Base-by-base conservation (phyloP, 2,329 filamentous ascomycete species). In the Pyrenochaeta sp. region DNA sequence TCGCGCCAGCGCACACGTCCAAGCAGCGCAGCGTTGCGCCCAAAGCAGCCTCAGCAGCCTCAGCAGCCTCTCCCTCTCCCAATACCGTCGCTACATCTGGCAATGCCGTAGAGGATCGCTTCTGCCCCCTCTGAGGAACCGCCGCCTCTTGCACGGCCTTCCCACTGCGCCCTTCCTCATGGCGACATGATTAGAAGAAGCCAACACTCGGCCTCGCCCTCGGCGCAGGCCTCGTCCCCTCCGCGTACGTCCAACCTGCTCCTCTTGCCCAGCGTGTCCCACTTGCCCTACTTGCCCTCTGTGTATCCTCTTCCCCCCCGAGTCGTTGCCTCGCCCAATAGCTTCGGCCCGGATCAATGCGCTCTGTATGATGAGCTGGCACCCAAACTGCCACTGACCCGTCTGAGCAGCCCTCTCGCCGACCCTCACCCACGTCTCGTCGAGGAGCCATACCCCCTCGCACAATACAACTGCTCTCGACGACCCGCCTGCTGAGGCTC, bases 241-340 rank as follows among this genome's bases (percentile, higher is more conserved):
- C 82, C 83, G 69, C 81, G 86, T 88, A 87, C 74, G 86, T 88
- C 61, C n/a, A n/a, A n/a, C 23, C 59, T 31, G 17, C 45, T 43
- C 49, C 40, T 53, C 36, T 48, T 47, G 32, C 47, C 20, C 48
- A 47, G 35, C 41, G 54, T 49, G 31, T 37, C 27, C 51, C 31
- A 35, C 18, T 31, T n/a, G n/a, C n/a, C n/a, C n/a, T n/a, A n/a
- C n/a, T n/a, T n/a, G n/a, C n/a, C n/a, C n/a, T n/a, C n/a, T n/a
- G n/a, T n/a, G n/a, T n/a, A n/a, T n/a, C n/a, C n/a, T n/a, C n/a
- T n/a, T n/a, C n/a, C n/a, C n/a, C n/a, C n/a, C n/a, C n/a, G n/a
- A n/a, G 42, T 54, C 21, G 30, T 40, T 49, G 43, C 50, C 42
- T 45, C 49, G 60, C 55, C 68, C 71, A 69, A 73, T 72, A 60